Evolutionary conservation across 2,329 filamentous ascomycete species (phyloP).

Genomic region (Acrocalymma vagum): DNA sequence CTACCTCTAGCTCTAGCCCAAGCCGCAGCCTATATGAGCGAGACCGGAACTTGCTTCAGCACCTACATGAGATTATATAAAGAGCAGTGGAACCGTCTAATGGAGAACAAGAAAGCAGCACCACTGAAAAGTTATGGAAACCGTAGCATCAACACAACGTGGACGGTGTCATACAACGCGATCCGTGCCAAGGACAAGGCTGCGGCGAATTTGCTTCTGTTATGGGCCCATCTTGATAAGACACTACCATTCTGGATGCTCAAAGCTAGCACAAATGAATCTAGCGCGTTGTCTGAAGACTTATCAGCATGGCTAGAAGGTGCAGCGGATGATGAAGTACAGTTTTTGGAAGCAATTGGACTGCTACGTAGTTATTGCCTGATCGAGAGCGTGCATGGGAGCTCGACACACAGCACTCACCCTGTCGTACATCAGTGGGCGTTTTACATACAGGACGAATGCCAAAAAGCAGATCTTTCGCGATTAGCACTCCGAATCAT

Average conservation of each 20-base stretch:
- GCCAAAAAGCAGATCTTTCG: conserved; percentile 15
- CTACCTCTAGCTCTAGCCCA: conserved; percentile 31
- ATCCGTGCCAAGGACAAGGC: conserved; percentile 24
- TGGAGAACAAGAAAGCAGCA: conserved; percentile 14
- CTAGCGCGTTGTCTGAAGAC: conserved; percentile 3
- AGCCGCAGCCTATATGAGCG: conserved; percentile 29
- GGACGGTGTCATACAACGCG: conserved; percentile 40
- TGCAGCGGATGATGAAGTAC: conserved; percentile 18
- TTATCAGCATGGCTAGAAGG: conserved; percentile 22
- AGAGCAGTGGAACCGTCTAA: conserved; percentile 33
- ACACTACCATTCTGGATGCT: conserved; percentile 36
- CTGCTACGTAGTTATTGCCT: conserved; percentile 35
- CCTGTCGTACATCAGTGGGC: conserved; percentile 27
- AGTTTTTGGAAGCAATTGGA: conserved; percentile 24
- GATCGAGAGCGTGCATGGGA: conserved; percentile 21
- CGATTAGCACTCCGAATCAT: conserved; percentile 18
- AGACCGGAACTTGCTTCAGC: conserved; percentile 21
- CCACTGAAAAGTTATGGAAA: conserved; percentile 32
- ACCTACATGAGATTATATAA: conserved; percentile 34
- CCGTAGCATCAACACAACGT: conserved; percentile 40
- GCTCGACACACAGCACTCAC: conserved; percentile 23
- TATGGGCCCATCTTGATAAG: conserved; percentile 37
- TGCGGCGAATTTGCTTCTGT: conserved; percentile 34
- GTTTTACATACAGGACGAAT: conserved; percentile 16
- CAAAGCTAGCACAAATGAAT: conserved; percentile 11